phyloP scores from a whole-genome alignment of 352 stramenopile genomes.

The Phytophthora foliorum region DNA sequence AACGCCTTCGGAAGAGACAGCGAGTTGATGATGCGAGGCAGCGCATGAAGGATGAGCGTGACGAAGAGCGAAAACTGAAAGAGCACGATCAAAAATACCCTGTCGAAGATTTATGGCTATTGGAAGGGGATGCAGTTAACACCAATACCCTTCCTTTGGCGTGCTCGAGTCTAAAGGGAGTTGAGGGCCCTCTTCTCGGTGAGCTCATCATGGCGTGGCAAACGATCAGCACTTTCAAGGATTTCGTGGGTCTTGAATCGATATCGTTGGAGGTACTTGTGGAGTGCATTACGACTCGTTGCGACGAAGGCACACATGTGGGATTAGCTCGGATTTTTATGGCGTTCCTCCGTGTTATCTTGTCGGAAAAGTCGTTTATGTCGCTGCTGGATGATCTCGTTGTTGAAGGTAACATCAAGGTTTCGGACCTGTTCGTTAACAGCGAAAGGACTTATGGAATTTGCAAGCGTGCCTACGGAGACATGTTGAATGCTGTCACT shows the following conservation, averaged over 20 bases:
- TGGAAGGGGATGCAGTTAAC: constrained; percentile 49
- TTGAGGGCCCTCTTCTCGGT: constrained; percentile 69
- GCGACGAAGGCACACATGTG: constrained; percentile 54
- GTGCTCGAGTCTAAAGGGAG: constrained; percentile 50
- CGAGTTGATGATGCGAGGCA: constrained; percentile 58
- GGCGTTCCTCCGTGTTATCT: constrained; percentile 72
- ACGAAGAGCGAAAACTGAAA: constrained; percentile 71
- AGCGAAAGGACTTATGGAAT: constrained; percentile 81
- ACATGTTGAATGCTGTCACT: constrained; percentile 82
- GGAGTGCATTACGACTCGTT: constrained; percentile 57
- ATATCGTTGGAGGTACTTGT: constrained; percentile 74
- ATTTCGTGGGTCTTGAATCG: constrained; percentile 68
- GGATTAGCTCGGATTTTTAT: constrained; percentile 77
- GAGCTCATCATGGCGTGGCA: constrained; percentile 87
- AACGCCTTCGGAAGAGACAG: constrained; percentile 59
- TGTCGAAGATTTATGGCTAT: constrained; percentile 74
- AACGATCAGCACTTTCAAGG: constrained; percentile 79
- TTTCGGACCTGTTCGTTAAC: constrained; percentile 81
- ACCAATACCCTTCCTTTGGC: constrained; percentile 49
- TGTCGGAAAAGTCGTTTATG: constrained; percentile 85
- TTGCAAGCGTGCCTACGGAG: constrained; percentile 71
- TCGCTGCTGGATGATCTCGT: constrained; percentile 79
- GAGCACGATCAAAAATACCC: constrained; percentile 76
- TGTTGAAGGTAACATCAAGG: constrained; percentile 84
- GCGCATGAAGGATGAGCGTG: constrained; percentile 58